Evolutionary conservation across 163 green algal genomes (phyloP), one percentile per base, ranked within the genome.

Genomic region (Smithsoniella earleae): DNA sequence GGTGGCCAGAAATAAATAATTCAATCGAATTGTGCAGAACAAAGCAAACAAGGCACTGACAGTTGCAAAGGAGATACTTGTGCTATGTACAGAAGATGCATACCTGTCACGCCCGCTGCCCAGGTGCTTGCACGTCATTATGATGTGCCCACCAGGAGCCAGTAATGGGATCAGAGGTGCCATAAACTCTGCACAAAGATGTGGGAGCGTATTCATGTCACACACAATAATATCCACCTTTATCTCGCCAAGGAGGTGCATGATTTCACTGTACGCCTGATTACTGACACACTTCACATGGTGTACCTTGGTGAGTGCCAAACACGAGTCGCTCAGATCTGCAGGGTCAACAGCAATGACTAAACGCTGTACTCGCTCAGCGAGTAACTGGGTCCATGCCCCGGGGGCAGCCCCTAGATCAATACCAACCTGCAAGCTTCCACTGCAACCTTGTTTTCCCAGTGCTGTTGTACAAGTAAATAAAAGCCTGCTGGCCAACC

Each of bases 371-470:
- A 25, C 49, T 6, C 6, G 31, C 6, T 25, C 31, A 10, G 49
- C 49, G 49, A 64, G 49, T 27, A 64, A 27, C 49, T 64, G 25
- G 25, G 49, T 64, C 49, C 49, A 64, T 64, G 49, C 49, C 8
- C 49, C 49, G 1, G 49, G 49, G 5, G 49, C 49, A 6, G 49
- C 49, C 6, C 49, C 49, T 25, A 64, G 49, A 27, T 64, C 49
- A 10, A 64, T 13, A 1, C 25, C 49, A 25, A 64, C 49, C 49
- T 64, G 49, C 49, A 2, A n/a, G n/a, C n/a, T n/a, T n/a, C n/a
- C n/a, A n/a, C n/a, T n/a, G n/a, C n/a, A n/a, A n/a, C n/a, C n/a
- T n/a, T n/a, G n/a, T n/a, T n/a, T n/a, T n/a, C n/a, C n/a, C n/a
- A n/a, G n/a, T n/a, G n/a, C n/a, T n/a, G n/a, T n/a, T n/a, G n/a